Percentiles rank a stretch among this genome's conserved stretches.
Conservation (phyloP, 495 filamentous ascomycete species). For the Aspergillus funiculosus region DNA sequence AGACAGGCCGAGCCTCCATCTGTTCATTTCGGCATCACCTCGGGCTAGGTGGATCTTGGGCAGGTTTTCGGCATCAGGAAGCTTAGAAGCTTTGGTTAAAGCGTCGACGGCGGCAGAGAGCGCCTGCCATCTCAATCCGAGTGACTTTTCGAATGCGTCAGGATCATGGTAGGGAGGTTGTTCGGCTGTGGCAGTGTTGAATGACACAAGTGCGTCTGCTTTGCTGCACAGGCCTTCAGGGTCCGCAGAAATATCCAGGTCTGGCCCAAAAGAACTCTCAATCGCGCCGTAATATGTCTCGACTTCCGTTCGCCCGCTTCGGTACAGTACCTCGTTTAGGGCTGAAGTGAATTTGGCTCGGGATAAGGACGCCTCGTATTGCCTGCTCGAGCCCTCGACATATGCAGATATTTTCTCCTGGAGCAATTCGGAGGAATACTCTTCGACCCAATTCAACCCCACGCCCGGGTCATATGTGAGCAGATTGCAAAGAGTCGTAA, state of each 20-base stretch:
- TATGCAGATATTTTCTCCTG: conserved; percentile 45
- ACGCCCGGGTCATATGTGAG: conserved; percentile 33
- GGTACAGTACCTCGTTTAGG: conserved; percentile 52
- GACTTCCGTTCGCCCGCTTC: conserved; percentile 40
- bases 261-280: conserved; percentile 34
- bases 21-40: conserved; percentile 57
- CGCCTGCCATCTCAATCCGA: conserved; percentile 43
- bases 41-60: conserved; percentile 55
- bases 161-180: conserved; percentile 26
- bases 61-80: conserved; percentile 47
- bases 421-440: conserved; percentile 44
- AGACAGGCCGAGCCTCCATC: conserved; percentile 48
- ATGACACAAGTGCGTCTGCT: conserved; percentile 53
- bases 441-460: conserved; percentile 50
- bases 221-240: conserved; percentile 50
- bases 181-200: conserved; percentile 42
- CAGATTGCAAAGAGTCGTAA: conserved; percentile 54
- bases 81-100: conserved; percentile 49
- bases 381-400: conserved; percentile 36
- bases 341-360: conserved; percentile 49
- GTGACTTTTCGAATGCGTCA: conserved; percentile 23
- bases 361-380: conserved; percentile 49
- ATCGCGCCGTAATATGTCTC: conserved; percentile 48
- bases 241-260: conserved; percentile 37
- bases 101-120: conserved; percentile 43